Base-by-base conservation (phyloP, 257 asterid genomes). In the Dorcoceras hygrometricum region DNA sequence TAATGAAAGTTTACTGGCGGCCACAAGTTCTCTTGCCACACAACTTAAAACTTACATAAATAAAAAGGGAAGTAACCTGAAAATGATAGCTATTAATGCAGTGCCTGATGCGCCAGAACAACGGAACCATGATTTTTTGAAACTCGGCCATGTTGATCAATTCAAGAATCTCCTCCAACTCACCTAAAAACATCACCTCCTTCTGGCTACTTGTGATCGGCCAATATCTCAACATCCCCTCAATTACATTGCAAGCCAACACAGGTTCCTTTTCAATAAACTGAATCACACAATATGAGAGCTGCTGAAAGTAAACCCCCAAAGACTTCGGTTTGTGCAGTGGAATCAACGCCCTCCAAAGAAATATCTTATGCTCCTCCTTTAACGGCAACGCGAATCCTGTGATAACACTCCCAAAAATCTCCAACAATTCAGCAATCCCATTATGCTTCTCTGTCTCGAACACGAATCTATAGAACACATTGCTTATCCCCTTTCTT, bases 171-270 rank as follows among this genome's bases (percentile, higher is more conserved):
- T 91, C 95, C 82, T 91, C 96, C 62, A 89, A 6, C 80, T 91
- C 98, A n/a, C 92, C 77, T 80, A 89, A 70, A 73, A 89, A 89
- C 92, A 91, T 87, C 65, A 91, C 84, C 86, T 91, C 98, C 77
- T 91, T 91, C 67, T 83, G 94, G 79, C 91, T 89, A 73, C 68
- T 89, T 0, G 95, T 91, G 55, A 87, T 76, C 4, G 98, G 95
- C 98, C 98, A 91, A 74, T 81, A 85, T 71, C 80, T 87, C 73
- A 91, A 84, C 73, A 89, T 78, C 29, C 98, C 98, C 66, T 62
- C 76, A 26, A 91, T 83, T 68, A 87, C 84, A 19, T 74, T 64
- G 57, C 86, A 72, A 26, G 92, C 95, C 80, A 91, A 73, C 72
- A 82, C 84, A 8, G 95, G 98, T 25, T 91, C 96, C 83, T 91